Conservation (phyloP, 768 basidiomycete genomes). For the Pleurotus tuber-regium region DNA sequence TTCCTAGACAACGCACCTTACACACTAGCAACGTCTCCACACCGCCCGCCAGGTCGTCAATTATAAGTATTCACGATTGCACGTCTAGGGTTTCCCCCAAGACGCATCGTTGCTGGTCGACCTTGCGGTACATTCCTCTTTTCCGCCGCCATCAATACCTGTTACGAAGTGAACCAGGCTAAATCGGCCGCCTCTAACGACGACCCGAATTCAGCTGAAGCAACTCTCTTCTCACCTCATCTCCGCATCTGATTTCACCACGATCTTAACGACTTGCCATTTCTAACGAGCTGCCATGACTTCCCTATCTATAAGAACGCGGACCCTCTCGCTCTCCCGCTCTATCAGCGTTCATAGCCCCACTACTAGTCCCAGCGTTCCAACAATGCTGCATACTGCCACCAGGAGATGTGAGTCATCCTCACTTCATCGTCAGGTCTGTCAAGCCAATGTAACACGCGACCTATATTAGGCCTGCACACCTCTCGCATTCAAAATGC, state of each 20-base stretch:
- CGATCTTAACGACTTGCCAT: not conserved
- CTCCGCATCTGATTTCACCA: conserved; percentile 2
- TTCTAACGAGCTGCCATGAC: conserved; percentile 4
- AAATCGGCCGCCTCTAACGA: not conserved
- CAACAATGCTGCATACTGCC: not conserved
- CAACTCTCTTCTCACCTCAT: not conserved
- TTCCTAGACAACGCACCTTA: conserved; percentile 9
- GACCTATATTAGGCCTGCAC: conserved; percentile 7
- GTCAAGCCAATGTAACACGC: not conserved
- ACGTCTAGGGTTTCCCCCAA: conserved; percentile 4
- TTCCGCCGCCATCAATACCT: conserved; percentile 4
- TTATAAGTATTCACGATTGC: conserved; percentile 3
- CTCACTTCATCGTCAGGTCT: not conserved
- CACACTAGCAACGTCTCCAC: conserved; percentile 7
- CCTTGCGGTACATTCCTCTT: conserved; percentile 3
- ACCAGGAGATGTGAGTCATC: conserved; percentile 4
- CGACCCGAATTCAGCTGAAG: conserved; percentile 8
- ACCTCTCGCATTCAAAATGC: conserved; percentile 23
- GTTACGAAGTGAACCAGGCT: conserved; percentile 7
- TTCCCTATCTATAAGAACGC: conserved; percentile 10
- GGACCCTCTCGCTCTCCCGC: conserved; percentile 5
- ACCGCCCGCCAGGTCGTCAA: not conserved
- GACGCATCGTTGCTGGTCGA: conserved; percentile 12
- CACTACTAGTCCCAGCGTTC: conserved; percentile 4
- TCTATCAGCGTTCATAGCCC: conserved; percentile 9